Percentiles rank a stretch among this genome's conserved stretches.
Conservation (phyloP, 1,139 yeast genomes). For the Scheffersomyces illinoinensis region DNA sequence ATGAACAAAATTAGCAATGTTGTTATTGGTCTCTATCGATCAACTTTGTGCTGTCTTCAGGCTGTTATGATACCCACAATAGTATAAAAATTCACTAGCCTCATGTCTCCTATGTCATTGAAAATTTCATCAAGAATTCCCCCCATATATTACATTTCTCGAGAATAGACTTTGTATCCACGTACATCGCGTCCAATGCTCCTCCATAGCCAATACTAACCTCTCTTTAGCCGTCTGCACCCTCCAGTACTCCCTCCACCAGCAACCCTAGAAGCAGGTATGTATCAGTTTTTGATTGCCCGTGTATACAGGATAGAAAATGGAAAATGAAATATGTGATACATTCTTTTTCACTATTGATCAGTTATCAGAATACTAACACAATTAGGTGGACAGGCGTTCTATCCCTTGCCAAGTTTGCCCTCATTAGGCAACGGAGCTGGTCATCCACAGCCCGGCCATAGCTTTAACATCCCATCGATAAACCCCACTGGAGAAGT, state of each 20-base stretch:
- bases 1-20: neutral
- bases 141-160: neutral
- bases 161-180: neutral
- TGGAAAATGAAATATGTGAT: slow-evolving; percentile 1
- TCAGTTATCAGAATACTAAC: slow-evolving; percentile 11
- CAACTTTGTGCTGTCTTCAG: neutral
- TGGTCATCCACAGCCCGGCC: slow-evolving; percentile 38
- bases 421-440: slow-evolving; percentile 51
- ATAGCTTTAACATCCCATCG: slow-evolving; percentile 48
- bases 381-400: slow-evolving; percentile 44
- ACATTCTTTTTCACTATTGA: no score
- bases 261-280: slow-evolving; percentile 52
- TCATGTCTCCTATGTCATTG: neutral
- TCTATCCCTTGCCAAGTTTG: slow-evolving; percentile 52
- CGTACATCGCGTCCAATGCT: neutral
- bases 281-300: slow-evolving; percentile 14
- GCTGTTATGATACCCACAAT: neutral
- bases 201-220: slow-evolving; percentile 25
- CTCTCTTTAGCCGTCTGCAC: slow-evolving; percentile 39
- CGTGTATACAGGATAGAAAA: neutral
- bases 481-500: slow-evolving; percentile 35
- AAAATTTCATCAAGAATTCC: neutral
- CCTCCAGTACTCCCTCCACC: slow-evolving; percentile 62
- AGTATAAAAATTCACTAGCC: no score
- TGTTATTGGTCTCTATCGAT: neutral